Conservation (phyloP, 352 stramenopile genomes). For the Globisporangium paddicum region DNA sequence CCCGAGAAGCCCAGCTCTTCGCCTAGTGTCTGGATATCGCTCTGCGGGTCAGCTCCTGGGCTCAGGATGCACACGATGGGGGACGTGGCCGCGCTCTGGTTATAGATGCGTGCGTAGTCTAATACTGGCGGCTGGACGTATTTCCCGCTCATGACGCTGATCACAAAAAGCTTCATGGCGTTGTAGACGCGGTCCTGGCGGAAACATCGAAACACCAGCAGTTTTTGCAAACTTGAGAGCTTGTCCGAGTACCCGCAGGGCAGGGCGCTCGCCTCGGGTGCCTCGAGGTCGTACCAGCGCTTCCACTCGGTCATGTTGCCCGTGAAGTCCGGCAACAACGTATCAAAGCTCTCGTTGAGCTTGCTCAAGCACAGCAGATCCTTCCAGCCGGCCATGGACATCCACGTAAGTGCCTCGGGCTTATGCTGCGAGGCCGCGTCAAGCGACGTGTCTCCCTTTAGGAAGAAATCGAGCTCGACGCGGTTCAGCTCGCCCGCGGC, state of each 20-base stretch:
- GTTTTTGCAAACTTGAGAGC: conserved; percentile 84
- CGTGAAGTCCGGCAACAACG: conserved; percentile 46
- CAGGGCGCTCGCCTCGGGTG: conserved; percentile 77
- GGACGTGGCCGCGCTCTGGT: conserved; percentile 76
- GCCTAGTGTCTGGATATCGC: conserved; percentile 91
- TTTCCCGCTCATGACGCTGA: conserved; percentile 89
- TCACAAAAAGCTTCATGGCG: conserved; percentile 94
- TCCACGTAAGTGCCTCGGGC: conserved; percentile 78
- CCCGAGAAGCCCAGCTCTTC: conserved; percentile 90
- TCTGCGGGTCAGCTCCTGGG: conserved; percentile 92
- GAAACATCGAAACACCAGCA: conserved; percentile 94
- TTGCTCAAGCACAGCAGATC: conserved; percentile 85
- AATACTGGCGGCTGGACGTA: conserved; percentile 94
- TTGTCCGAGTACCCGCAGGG: conserved; percentile 77
- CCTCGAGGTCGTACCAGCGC: conserved; percentile 92
- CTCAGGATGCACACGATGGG: conserved; percentile 96
- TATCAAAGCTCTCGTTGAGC: conserved; percentile 61
- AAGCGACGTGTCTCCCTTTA: conserved; percentile 95
- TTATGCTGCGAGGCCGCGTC: conserved; percentile 66
- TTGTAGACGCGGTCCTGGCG: conserved; percentile 95
- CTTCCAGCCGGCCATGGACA: conserved; percentile 90
- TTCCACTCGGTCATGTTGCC: conserved; percentile 78
- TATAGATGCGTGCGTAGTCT: conserved; percentile 92
- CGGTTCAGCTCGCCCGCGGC: conserved; percentile 81
- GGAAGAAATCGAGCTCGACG: conserved; percentile 92